Evolutionary conservation across 352 stramenopile species (phyloP).

Genomic region (Aphanomyces astaci): DNA sequence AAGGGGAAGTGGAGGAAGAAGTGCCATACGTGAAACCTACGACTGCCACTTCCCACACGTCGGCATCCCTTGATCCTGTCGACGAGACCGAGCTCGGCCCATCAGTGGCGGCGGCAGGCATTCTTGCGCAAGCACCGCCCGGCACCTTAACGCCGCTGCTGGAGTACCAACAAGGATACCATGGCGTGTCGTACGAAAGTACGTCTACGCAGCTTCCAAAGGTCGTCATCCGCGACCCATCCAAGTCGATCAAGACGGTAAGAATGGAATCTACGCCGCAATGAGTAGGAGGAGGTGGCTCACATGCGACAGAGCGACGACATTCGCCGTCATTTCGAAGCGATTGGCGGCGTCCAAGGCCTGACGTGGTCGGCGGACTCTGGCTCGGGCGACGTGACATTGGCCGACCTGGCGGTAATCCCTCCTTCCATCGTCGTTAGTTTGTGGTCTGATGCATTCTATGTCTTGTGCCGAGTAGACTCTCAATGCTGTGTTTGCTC

Average conservation of each 20-base stretch:
- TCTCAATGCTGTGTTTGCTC: slow-evolving; percentile 14
- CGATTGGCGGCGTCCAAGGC: slow-evolving; percentile 1
- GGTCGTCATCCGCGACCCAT: slow-evolving; percentile 3
- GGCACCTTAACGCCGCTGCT: slow-evolving; percentile 9
- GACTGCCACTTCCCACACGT: not conserved
- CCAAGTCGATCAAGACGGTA: not conserved
- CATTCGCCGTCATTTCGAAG: slow-evolving; percentile 6
- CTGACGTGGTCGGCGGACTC: not conserved
- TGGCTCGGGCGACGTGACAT: not conserved
- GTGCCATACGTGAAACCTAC: not conserved
- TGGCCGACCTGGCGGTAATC: not conserved
- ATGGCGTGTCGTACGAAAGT: not conserved
- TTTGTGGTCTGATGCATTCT: too few species aligned
- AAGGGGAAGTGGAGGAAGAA: slow-evolving; percentile 19
- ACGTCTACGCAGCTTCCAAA: slow-evolving; percentile 10
- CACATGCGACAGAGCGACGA: not conserved
- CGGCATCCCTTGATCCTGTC: not conserved
- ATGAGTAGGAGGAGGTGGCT: not conserved
- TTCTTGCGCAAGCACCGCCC: too few species aligned
- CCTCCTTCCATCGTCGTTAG: not conserved
- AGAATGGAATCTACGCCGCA: too few species aligned
- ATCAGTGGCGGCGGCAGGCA: too few species aligned
- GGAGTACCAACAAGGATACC: slow-evolving; percentile 8
- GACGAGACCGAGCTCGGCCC: too few species aligned
- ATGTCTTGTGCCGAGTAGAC: not conserved